Conservation (phyloP, 352 stramenopile species). For the Saprolegnia parasitica region DNA sequence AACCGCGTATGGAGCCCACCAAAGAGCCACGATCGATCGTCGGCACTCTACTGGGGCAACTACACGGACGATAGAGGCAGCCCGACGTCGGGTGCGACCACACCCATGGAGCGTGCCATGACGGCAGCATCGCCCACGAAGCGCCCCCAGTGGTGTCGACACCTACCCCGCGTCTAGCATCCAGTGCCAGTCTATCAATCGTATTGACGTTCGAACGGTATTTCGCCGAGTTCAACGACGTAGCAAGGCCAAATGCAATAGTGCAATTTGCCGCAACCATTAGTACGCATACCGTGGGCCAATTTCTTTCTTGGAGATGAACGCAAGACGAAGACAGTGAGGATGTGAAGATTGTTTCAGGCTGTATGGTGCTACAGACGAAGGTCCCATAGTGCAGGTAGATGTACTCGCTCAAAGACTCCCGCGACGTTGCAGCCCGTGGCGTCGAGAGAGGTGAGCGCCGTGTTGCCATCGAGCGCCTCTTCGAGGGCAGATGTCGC, state of each 20-base stretch:
- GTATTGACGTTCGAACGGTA: too few relatives aligned
- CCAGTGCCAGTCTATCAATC: neutral
- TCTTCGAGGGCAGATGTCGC: neutral
- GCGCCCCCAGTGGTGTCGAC: neutral
- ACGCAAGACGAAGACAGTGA: too few relatives aligned
- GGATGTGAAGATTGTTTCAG: too few relatives aligned
- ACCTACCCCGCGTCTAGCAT: neutral
- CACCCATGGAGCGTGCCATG: conserved; percentile 25
- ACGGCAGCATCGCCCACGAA: neutral
- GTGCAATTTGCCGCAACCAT: too few relatives aligned
- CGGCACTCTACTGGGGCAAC: conserved; percentile 17
- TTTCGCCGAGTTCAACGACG: too few relatives aligned
- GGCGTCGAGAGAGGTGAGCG: conserved; percentile 3
- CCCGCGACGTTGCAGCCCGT: neutral
- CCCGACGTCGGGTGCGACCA: neutral
- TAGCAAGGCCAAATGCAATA: too few relatives aligned
- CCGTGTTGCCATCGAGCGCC: neutral
- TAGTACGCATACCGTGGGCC: too few relatives aligned
- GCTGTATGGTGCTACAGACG: too few relatives aligned
- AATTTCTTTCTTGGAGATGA: too few relatives aligned
- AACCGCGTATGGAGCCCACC: conserved; percentile 22
- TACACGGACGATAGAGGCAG: neutral
- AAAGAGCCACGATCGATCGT: conserved; percentile 5
- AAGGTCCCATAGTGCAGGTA: too few relatives aligned
- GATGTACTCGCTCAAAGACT: neutral